Percentiles rank a stretch among this genome's conserved stretches.
Evolutionary conservation across 2,329 filamentous ascomycete genomes (phyloP).

Genomic region (Delphinella strobiligena): DNA sequence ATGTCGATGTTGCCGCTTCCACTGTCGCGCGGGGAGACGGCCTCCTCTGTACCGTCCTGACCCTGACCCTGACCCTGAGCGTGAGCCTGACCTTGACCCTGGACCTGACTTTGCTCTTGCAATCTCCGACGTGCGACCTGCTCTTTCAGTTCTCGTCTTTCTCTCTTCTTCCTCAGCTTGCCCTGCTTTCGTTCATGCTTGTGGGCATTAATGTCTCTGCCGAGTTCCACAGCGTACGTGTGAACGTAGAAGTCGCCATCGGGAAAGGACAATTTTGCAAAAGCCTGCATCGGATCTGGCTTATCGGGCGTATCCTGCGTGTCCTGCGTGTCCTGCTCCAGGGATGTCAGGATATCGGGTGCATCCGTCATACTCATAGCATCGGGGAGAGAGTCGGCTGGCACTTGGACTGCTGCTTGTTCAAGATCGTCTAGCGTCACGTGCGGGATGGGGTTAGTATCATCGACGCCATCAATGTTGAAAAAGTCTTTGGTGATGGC

Average conservation of each 20-base stretch:
- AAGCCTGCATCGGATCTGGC: conserved; percentile 38
- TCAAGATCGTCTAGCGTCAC: neutral
- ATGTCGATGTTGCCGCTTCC: too few relatives aligned
- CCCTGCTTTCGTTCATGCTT: conserved; percentile 8
- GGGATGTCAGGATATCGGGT: neutral
- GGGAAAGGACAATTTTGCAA: conserved; percentile 57
- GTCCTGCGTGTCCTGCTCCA: too few relatives aligned
- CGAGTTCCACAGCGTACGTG: conserved; percentile 59
- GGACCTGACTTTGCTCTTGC: conserved; percentile 10
- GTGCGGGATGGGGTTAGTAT: neutral
- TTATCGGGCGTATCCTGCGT: neutral
- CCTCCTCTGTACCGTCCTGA: too few relatives aligned
- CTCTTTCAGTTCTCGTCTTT: neutral
- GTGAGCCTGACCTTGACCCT: conserved; percentile 4
- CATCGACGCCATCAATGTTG: neutral
- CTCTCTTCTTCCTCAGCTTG: conserved; percentile 5
- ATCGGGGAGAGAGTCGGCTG: neutral
- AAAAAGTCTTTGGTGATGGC: neutral
- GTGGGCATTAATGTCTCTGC: conserved; percentile 53
- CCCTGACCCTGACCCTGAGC: conserved; percentile 3
- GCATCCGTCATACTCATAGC: neutral
- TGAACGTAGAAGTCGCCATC: conserved; percentile 73
- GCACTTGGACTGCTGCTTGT: neutral
- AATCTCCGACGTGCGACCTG: conserved; percentile 18
- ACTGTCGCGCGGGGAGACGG: conserved; percentile 1